Evolutionary conservation across 2,329 filamentous ascomycete species (phyloP).

Genomic region (Penicillium rolfsii): DNA sequence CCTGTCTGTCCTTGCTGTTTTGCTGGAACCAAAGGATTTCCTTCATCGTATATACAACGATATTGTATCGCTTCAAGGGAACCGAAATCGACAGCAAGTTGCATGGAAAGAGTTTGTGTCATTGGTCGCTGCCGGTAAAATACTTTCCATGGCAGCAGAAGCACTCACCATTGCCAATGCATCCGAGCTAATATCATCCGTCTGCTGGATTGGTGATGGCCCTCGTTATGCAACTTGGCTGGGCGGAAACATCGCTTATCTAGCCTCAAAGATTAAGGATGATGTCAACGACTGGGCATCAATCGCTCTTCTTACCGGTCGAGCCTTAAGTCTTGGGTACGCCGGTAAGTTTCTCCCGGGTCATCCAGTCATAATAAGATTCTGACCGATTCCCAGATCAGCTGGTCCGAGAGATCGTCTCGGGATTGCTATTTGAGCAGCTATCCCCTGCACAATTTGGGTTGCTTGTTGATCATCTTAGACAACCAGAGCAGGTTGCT

Average conservation of each 20-base stretch:
- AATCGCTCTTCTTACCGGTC: constrained; percentile 55
- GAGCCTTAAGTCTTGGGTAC: constrained; percentile 72
- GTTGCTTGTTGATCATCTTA: constrained; percentile 48
- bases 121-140: constrained; percentile 62
- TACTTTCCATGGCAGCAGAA: constrained; percentile 63
- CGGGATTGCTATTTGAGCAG: constrained; percentile 38
- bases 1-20: constrained; percentile 41
- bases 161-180: constrained; percentile 47
- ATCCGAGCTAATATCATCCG: constrained; percentile 27
- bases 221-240: constrained; percentile 72
- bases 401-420: constrained; percentile 46
- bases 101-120: constrained; percentile 67
- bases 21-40: constrained; percentile 51
- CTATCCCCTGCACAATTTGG: constrained; percentile 37
- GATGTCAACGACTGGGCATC: constrained; percentile 38
- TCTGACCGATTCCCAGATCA: constrained; percentile 40
- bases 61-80: constrained; percentile 46
- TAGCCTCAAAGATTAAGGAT: constrained; percentile 49
- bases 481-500: constrained; percentile 53
- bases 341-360: constrained; percentile 54
- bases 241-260: constrained; percentile 61
- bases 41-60: constrained; percentile 51
- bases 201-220: constrained; percentile 67
- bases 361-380: background rate
- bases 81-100: constrained; percentile 52